phyloP scores from a whole-genome alignment of 2,329 filamentous ascomycete species.

The Drechslerella stenobrocha region DNA sequence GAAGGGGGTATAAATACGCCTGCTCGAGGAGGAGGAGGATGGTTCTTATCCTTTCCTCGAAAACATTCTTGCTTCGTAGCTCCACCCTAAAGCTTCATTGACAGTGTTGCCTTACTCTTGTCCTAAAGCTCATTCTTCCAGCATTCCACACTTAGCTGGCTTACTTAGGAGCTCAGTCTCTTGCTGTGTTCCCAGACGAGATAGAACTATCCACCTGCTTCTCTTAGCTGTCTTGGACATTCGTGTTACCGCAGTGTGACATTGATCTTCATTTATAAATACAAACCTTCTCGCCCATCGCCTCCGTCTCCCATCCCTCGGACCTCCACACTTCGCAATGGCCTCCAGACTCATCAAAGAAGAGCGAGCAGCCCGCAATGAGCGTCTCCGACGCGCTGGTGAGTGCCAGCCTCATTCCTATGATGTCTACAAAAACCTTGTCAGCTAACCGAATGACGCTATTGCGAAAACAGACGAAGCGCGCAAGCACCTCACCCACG shows the following conservation, averaged over 20 bases:
- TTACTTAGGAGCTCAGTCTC: constrained; percentile 1
- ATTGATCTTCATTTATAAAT: constrained; percentile 12
- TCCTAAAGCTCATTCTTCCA: constrained; percentile 14
- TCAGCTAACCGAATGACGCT: constrained; percentile 33
- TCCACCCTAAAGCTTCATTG: constrained; percentile 23
- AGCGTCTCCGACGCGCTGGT: constrained; percentile 53
- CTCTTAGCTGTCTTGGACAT: constrained; percentile 10
- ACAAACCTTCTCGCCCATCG: constrained; percentile 37
- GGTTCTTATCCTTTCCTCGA: constrained; percentile 38
- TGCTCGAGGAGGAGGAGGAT: constrained; percentile 26
- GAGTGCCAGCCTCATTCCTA: constrained; percentile 20
- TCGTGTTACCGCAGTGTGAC: constrained; percentile 43
- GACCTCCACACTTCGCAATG: constrained; percentile 50
- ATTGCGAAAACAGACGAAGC: constrained; percentile 57
- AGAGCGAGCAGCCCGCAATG: constrained; percentile 52
- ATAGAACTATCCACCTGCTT: constrained; percentile 3
- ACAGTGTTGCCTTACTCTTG: constrained; percentile 5
- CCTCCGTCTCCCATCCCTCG: not conserved
- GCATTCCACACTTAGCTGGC: constrained; percentile 20
- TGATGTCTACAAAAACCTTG: constrained; percentile 10
- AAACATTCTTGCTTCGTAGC: constrained; percentile 31
- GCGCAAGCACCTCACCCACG: constrained; percentile 60
- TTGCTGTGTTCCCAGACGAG: too few species aligned
- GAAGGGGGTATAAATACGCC: constrained; percentile 47
- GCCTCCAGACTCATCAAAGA: constrained; percentile 53